A percentile compares a stretch with the other conserved stretches of the same genome.
Conservation (phyloP, 352 stramenopile genomes). For the Phytophthora aleatoria region DNA sequence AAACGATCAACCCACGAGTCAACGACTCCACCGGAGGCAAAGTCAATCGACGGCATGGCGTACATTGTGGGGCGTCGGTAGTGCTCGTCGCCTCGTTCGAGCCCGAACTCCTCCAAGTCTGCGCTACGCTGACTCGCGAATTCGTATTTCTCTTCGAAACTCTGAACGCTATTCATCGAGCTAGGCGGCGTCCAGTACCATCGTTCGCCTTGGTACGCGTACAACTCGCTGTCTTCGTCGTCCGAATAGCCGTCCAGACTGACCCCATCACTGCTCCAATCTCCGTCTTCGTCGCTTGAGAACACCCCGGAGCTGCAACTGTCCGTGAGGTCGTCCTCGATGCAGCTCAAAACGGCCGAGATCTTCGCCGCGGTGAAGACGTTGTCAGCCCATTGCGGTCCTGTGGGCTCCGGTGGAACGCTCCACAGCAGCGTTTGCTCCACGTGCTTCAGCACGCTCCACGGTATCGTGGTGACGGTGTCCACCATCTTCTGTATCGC, state of each 20-base stretch:
- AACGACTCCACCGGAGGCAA: constrained; percentile 14
- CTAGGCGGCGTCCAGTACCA: constrained; percentile 36
- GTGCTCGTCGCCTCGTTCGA: constrained; percentile 23
- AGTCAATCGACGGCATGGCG: constrained; percentile 34
- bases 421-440: constrained; percentile 35
- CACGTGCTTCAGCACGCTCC: constrained; percentile 31
- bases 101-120: constrained; percentile 30
- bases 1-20: constrained; percentile 36
- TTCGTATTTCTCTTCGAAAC: constrained; percentile 33
- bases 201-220: constrained; percentile 27
- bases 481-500: constrained; percentile 18
- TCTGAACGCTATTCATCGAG: constrained; percentile 27
- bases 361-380: constrained; percentile 33
- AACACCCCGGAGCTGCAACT: constrained; percentile 36
- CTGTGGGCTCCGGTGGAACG: constrained; percentile 30
- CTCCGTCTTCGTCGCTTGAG: constrained; percentile 30
- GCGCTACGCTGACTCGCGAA: constrained; percentile 24
- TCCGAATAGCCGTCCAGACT: constrained; percentile 27
- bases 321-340: constrained; percentile 33
- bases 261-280: constrained; percentile 33
- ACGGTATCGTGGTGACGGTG: constrained; percentile 24
- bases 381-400: constrained; percentile 33
- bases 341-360: not conserved
- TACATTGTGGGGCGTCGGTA: constrained; percentile 37
- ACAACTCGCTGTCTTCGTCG: constrained; percentile 15